These are phyloP conservation scores for Yamadazyma phyllophila DNA, from an alignment of 805 yeast species.

Conservation along the genomic window DNA sequence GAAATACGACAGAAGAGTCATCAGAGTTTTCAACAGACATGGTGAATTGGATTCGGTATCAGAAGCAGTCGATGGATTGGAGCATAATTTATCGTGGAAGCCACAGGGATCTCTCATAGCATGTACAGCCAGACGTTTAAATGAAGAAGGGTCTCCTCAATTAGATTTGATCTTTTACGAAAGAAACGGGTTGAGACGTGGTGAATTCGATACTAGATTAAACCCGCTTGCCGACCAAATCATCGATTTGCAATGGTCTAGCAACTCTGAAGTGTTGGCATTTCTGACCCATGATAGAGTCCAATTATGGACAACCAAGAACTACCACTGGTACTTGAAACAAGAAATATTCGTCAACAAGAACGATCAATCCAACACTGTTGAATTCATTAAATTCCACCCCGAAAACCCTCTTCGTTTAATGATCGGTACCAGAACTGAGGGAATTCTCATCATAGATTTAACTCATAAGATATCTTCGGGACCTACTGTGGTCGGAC, in stretches of 20 bases:
- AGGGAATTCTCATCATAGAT: slow-evolving; percentile 59
- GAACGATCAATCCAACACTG: slow-evolving; percentile 25
- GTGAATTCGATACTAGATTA: slow-evolving; percentile 72
- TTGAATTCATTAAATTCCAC: slow-evolving; percentile 67
- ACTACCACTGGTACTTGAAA: slow-evolving; percentile 94
- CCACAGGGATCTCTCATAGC: slow-evolving; percentile 90
- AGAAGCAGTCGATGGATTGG: slow-evolving; percentile 85
- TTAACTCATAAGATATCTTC: slow-evolving; percentile 58
- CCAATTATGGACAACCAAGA: slow-evolving; percentile 89
- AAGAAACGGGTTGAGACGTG: slow-evolving; percentile 88
- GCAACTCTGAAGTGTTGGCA: slow-evolving; percentile 75
- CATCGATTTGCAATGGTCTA: slow-evolving; percentile 68
- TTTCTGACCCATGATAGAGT: slow-evolving; percentile 58
- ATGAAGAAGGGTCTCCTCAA: slow-evolving; percentile 44
- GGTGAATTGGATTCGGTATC: slow-evolving; percentile 79
- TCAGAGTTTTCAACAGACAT: slow-evolving; percentile 78
- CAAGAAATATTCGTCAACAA: slow-evolving; percentile 55
- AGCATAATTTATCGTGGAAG: slow-evolving; percentile 76
- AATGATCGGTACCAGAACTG: slow-evolving; percentile 54
- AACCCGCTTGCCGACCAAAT: slow-evolving; percentile 47
- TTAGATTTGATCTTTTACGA: slow-evolving; percentile 77
- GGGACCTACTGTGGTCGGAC: slow-evolving; percentile 69
- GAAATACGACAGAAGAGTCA: slow-evolving; percentile 59
- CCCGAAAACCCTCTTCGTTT: slow-evolving; percentile 82
- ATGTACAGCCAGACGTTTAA: slow-evolving; percentile 68